Evolutionary conservation across 768 basidiomycete species (phyloP).

Genomic region (Tylopilus felleus): DNA sequence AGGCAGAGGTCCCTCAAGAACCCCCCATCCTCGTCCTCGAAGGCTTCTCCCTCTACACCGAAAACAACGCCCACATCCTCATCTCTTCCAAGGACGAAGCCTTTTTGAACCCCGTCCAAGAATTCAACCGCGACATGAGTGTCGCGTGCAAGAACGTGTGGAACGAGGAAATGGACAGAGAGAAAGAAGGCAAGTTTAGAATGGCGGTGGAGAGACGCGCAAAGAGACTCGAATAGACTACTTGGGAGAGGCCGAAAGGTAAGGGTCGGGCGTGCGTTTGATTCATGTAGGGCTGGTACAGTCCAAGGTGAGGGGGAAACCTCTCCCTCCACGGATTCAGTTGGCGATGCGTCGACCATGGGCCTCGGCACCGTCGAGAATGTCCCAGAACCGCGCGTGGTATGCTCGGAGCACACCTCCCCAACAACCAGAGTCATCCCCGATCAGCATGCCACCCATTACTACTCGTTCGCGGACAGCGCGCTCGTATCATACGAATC

Average conservation of each 20-base stretch:
- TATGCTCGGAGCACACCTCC: constrained; percentile 16
- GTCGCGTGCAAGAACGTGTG: constrained; percentile 88
- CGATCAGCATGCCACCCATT: background rate
- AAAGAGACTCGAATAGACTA: constrained; percentile 31
- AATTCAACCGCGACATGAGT: constrained; percentile 95
- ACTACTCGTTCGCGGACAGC: background rate
- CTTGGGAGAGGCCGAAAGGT: constrained; percentile 47
- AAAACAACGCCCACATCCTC: constrained; percentile 79
- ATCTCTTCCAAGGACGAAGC: constrained; percentile 69
- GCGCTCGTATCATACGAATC: background rate
- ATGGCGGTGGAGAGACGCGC: constrained; percentile 48
- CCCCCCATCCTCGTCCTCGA: constrained; percentile 51
- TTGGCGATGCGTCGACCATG: background rate
- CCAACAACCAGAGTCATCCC: no score
- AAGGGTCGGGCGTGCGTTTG: background rate
- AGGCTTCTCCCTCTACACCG: constrained; percentile 74
- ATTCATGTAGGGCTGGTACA: constrained; percentile 1
- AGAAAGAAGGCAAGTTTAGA: constrained; percentile 61
- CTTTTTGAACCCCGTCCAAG: constrained; percentile 95
- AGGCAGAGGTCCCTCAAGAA: background rate
- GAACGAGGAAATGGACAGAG: constrained; percentile 67
- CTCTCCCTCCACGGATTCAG: background rate
- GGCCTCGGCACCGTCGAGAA: constrained; percentile 1
- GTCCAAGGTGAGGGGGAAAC: constrained; percentile 1
- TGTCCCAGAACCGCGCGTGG: constrained; percentile 18